Conservation (phyloP, 1,284 basidiomycete species). For the Sanghuangporus baumii region DNA sequence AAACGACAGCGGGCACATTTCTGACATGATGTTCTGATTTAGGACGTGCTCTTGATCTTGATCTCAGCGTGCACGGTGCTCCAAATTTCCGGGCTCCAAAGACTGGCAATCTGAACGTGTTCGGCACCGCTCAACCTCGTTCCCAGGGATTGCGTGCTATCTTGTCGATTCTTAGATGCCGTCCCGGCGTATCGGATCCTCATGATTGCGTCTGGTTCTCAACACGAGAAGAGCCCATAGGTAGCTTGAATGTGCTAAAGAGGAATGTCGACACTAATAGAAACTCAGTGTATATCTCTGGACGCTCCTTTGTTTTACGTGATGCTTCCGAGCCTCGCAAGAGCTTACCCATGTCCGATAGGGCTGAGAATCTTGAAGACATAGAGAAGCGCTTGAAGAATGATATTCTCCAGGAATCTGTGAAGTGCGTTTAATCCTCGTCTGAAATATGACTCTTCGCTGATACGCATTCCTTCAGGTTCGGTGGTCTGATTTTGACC, state of each 20-base stretch:
- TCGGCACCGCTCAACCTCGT: conserved; percentile 93
- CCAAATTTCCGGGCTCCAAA: conserved; percentile 90
- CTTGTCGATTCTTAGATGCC: conserved; percentile 79
- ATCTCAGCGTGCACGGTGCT: conserved; percentile 89
- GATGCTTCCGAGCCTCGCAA: conserved; percentile 84
- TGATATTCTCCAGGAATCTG: conserved; percentile 90
- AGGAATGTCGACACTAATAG: conserved; percentile 20
- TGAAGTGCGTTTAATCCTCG: conserved; percentile 41
- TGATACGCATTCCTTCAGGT: conserved; percentile 38
- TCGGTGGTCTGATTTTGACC: conserved; percentile 87
- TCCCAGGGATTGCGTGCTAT: conserved; percentile 91
- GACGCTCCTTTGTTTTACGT: conserved; percentile 92
- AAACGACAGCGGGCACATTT: conserved; percentile 4
- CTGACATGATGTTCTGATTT: conserved; percentile 7
- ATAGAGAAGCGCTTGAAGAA: conserved; percentile 90
- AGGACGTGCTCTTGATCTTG: conserved; percentile 87
- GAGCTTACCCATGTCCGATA: conserved; percentile 81
- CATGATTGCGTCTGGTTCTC: conserved; percentile 81
- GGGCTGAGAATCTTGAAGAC: conserved; percentile 92
- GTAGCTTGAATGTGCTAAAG: conserved; percentile 34
- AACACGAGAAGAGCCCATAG: conserved; percentile 78
- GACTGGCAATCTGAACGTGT: conserved; percentile 78
- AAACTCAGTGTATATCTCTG: conserved; percentile 78
- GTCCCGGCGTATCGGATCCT: conserved; percentile 56
- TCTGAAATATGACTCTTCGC: conserved; percentile 2